Evolutionary conservation across 2,329 filamentous ascomycete species (phyloP), one percentile per base, ranked within the genome.

Genomic region (Ophiocordyceps camponoti-leonardi): DNA sequence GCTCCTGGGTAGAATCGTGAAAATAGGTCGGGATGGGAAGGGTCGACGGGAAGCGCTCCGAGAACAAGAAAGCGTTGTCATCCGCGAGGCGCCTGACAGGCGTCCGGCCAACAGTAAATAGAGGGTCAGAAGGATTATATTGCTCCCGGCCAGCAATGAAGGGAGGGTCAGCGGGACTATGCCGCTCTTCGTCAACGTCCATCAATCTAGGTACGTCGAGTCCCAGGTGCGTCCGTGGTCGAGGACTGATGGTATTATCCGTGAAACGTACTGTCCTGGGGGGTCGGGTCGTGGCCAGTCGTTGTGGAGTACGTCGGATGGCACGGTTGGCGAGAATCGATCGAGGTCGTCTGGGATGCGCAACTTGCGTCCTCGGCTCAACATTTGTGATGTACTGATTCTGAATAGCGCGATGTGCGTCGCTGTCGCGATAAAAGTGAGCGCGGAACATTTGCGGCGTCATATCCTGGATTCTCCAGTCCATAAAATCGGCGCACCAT

Each of bases 211-310:
- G 55, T 6, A 58, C 45, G 31, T 59, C 53, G 12, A 56, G 45
- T 19, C 57, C 57, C 26, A 50, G 18, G 30, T 54, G 58, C 3
- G 51, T 54, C 39, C 56, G 53, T 37, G 49, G 54, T 41, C 45
- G 55, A 16, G 57, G 56, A 28, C 51, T 54, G 3, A 52, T 37
- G 1, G 55, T 60, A 18, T 47, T 50, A 13, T 59, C 56, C 7
- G 50, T 53, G 45, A 61, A 61, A 16, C 58, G 57, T 18, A 61
- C 58, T 35, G 46, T 45, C 46, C 56, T 59, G 22, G 56, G 56
- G 22, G 52, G 47, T 19, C 52, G 51, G 18, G 42, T 49, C 48
- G 52, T 51, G 19, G 49, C 47, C 30, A 57, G 50, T 26, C 58
- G 52, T 45, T 58, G 58, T 4, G 58, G 57, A 3, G 51, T 50